These are phyloP conservation scores for Calonectria pseudoturangicola DNA, from an alignment of 2,329 filamentous ascomycete species.

Conservation along the genomic window DNA sequence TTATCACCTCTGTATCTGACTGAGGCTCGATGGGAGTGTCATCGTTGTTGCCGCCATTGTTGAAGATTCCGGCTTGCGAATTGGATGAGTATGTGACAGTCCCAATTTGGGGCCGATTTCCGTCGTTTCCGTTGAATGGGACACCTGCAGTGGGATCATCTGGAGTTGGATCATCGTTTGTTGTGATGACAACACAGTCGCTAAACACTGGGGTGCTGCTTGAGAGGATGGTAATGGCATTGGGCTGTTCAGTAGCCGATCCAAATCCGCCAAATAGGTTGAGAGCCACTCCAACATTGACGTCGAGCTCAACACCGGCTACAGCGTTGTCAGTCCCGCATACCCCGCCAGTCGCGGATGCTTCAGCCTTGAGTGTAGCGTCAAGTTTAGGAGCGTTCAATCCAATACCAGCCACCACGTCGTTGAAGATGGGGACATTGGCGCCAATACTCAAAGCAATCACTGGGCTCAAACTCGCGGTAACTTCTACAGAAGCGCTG, in stretches of 20 bases:
- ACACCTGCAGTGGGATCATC: neutral
- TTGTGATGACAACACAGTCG: neutral
- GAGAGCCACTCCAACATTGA: neutral
- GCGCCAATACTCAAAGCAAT: neutral
- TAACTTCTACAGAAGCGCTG: neutral
- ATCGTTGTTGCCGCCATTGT: neutral
- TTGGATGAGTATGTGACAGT: neutral
- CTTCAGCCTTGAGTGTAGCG: neutral
- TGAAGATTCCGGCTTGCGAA: neutral
- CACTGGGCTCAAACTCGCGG: neutral
- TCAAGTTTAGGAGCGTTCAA: neutral
- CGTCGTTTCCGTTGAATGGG: neutral
- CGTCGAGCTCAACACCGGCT: slow-evolving; percentile 2
- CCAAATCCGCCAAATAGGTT: neutral
- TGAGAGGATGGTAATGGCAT: neutral
- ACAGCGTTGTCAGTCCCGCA: neutral
- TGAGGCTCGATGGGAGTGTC: neutral
- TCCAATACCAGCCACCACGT: neutral
- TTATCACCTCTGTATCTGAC: neutral
- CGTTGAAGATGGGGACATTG: neutral
- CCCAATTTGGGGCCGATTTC: neutral
- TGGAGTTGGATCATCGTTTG: neutral
- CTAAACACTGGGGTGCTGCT: neutral
- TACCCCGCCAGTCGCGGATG: neutral
- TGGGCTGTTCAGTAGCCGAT: neutral